These are phyloP conservation scores for Cadophora sp. DNA, from an alignment of 2,329 filamentous ascomycete species.

Conservation along the genomic window DNA sequence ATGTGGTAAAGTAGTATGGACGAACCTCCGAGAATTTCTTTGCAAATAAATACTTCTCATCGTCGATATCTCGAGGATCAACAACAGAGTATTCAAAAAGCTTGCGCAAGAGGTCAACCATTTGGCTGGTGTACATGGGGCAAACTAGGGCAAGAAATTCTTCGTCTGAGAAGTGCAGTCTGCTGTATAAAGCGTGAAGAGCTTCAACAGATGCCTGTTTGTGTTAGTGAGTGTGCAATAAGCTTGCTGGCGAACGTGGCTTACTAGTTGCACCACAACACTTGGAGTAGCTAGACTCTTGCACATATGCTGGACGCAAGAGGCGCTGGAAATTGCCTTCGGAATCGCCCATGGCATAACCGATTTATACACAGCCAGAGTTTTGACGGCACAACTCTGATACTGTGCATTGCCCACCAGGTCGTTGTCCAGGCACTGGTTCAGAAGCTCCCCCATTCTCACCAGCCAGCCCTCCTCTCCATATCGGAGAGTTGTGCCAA, in stretches of 20 bases:
- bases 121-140: constrained; percentile 77
- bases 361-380: constrained; percentile 77
- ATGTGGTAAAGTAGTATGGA: neutral
- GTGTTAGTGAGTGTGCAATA: constrained; percentile 29
- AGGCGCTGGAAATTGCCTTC: constrained; percentile 75
- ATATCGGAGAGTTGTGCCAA: constrained; percentile 68
- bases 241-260: constrained; percentile 32
- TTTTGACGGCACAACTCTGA: constrained; percentile 75
- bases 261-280: constrained; percentile 76
- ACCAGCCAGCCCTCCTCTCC: constrained; percentile 88
- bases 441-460: constrained; percentile 76
- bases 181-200: constrained; percentile 81
- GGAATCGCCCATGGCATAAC: constrained; percentile 88
- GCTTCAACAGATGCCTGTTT: constrained; percentile 78
- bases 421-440: constrained; percentile 72
- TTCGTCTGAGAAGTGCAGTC: constrained; percentile 75
- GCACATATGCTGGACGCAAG: constrained; percentile 74
- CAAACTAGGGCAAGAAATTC: constrained; percentile 81
- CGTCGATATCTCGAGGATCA: constrained; percentile 82
- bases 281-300: constrained; percentile 73
- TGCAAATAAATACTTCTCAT: constrained; percentile 88
- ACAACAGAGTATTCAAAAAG: constrained; percentile 83
- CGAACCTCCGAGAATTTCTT: constrained; percentile 92
- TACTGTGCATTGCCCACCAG: constrained; percentile 70
- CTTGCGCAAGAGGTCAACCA: constrained; percentile 73